Evolutionary conservation across 257 asterid genomes (phyloP).

Genomic region (Linaria vulgaris): DNA sequence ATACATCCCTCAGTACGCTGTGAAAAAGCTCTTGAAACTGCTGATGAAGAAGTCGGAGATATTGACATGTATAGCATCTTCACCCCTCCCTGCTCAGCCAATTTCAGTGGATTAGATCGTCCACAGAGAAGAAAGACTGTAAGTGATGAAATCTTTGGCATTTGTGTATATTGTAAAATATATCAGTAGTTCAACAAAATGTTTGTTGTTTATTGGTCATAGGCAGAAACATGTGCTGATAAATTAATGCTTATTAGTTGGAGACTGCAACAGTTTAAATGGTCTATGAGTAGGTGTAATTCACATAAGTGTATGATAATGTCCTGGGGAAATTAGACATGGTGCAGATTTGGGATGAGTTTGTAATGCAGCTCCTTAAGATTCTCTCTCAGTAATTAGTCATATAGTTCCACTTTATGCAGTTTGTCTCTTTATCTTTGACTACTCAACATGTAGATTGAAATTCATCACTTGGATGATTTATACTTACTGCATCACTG

Average conservation of each 20-base stretch:
- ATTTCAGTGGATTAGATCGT: conserved; percentile 40
- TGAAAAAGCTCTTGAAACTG: conserved; percentile 47
- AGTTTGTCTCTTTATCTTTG: too few species aligned
- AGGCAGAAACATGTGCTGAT: neutral
- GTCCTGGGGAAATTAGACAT: too few species aligned
- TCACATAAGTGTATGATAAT: neutral
- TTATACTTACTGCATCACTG: too few species aligned
- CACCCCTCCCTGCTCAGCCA: conserved; percentile 83
- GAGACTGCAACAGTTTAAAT: neutral
- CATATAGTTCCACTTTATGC: too few species aligned
- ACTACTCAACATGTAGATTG: too few species aligned
- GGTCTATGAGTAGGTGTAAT: too few species aligned
- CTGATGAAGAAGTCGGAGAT: conserved; percentile 70
- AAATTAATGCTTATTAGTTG: neutral
- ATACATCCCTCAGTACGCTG: conserved; percentile 49
- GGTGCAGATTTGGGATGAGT: too few species aligned
- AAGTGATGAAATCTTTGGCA: conserved; percentile 28
- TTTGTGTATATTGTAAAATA: neutral
- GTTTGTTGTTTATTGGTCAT: neutral
- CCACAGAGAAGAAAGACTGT: conserved; percentile 50
- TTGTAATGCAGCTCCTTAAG: too few species aligned
- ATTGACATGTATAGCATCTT: conserved; percentile 88
- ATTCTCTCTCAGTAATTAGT: too few species aligned
- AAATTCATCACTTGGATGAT: too few species aligned
- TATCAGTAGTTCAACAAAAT: conserved; percentile 3